phyloP scores from a whole-genome alignment of 2,329 filamentous ascomycete species.

The Claviceps pazoutovae region DNA sequence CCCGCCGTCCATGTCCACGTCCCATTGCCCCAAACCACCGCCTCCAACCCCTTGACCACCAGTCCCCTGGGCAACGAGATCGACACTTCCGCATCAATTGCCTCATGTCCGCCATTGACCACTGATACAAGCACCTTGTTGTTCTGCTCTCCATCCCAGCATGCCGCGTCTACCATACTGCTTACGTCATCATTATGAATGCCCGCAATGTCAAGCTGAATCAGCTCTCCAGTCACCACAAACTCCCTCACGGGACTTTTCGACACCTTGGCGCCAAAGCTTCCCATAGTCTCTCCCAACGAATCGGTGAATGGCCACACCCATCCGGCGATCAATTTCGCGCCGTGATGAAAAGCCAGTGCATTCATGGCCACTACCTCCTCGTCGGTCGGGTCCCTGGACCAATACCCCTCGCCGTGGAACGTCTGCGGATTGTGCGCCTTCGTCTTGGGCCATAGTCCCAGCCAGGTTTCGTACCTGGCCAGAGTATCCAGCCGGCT shows the following conservation, averaged over 20 bases:
- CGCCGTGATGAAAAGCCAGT: constrained; percentile 32
- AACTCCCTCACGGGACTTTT: constrained; percentile 23
- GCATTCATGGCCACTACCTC: constrained; percentile 32
- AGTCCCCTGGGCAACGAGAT: constrained; percentile 8
- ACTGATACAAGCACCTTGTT: constrained; percentile 10
- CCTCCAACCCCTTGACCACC: constrained; percentile 3
- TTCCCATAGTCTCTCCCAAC: constrained; percentile 25
- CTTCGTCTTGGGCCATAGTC: constrained; percentile 28
- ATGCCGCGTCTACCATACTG: constrained; percentile 11
- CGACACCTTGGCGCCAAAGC: constrained; percentile 24
- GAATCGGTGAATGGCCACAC: constrained; percentile 26
- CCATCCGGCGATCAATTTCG: constrained; percentile 29
- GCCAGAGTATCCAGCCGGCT: constrained; percentile 24
- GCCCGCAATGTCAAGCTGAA: neutral
- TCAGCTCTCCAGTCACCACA: constrained; percentile 19
- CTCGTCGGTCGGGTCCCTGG: constrained; percentile 27
- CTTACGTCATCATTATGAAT: neutral
- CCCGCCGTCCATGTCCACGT: constrained; percentile 7
- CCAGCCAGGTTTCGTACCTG: constrained; percentile 26
- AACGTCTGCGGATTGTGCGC: constrained; percentile 33
- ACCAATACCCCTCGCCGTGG: constrained; percentile 33
- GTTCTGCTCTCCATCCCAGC: constrained; percentile 8
- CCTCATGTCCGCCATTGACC: constrained; percentile 12
- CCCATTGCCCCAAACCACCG: constrained; percentile 10
- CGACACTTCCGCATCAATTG: constrained; percentile 5